phyloP scores from a whole-genome alignment of 2,329 filamentous ascomycete species.

The Scedosporium aurantiacum region DNA sequence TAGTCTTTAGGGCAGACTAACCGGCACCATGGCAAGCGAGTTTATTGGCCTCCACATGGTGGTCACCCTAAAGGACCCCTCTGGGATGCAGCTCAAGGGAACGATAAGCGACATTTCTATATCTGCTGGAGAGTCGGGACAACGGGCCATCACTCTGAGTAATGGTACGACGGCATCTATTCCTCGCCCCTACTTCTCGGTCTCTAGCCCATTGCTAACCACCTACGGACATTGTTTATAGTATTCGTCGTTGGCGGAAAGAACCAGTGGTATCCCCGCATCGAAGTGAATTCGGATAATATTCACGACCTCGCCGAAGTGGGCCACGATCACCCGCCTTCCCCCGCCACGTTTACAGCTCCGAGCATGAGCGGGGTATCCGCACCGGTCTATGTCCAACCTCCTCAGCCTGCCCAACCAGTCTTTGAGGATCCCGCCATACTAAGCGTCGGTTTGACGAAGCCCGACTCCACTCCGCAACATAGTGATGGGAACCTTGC shows the following conservation, averaged over 20 bases:
- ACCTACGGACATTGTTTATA: constrained; percentile 11
- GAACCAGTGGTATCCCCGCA: constrained; percentile 26
- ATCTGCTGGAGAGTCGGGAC: constrained; percentile 28
- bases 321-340: constrained; percentile 17
- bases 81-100: constrained; percentile 54
- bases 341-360: constrained; percentile 15
- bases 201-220: constrained; percentile 10
- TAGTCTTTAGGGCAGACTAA: background rate
- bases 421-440: constrained; percentile 75
- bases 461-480: background rate
- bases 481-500: background rate
- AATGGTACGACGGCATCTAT: constrained; percentile 45
- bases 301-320: constrained; percentile 34
- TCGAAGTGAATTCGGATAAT: constrained; percentile 13
- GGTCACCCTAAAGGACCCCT: constrained; percentile 58
- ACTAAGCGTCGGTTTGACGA: constrained; percentile 43
- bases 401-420: constrained; percentile 21
- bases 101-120: constrained; percentile 51
- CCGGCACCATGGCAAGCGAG: constrained; percentile 34
- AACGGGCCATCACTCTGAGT: constrained; percentile 56
- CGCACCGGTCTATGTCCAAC: constrained; percentile 14
- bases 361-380: constrained; percentile 15
- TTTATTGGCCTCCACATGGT: constrained; percentile 70
- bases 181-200: background rate
- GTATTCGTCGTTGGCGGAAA: constrained; percentile 32